Base-by-base conservation (phyloP, 495 filamentous ascomycete species). In the Penicillium mononematosum region DNA sequence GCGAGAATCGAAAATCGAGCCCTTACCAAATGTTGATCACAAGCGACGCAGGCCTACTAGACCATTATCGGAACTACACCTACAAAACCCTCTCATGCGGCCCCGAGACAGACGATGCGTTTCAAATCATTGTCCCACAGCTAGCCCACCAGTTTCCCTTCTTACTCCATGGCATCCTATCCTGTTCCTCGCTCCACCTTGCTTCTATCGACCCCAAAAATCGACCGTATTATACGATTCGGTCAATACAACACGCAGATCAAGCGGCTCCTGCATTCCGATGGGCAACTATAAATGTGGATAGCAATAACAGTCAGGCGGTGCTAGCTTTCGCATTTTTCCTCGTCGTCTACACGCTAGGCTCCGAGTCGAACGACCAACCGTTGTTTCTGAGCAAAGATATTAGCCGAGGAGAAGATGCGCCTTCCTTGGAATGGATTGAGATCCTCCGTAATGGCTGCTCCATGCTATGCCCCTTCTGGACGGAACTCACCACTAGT, bases 131-230 rank as follows among this genome's bases (percentile, higher is more conserved):
- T 2, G 56, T 73, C 4, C 60, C 66, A 1, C 49, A 58, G 7
- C 53, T 71, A 16, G 66, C 70, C 4, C 55, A 48, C 10, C 46
- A 59, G 14, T 50, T 56, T 38, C 34, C 48, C 12, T 78, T 75
- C 39, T 50, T 78, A 0, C 44, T 72, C 16, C 66, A 74, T 25
- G 72, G 71, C 3, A 63, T 78, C 16, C 56, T 78, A 19, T 69
- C 75, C 10, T 70, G 68, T 32, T 47, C 74, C 3, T 61, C 70
- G 2, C 43, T 70, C 20, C 73, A 76, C 41, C 50, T 70, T 17
- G 66, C 68, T 12, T 63, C 63, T 27, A 24, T 67, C 10, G 29
- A 66, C 19, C 63, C 56, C 0, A 6, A 43, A 0, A 34, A 63
- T 38, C 42, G 56, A 9, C 32, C 53, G 12, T n/a, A 50, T 25